Evolutionary conservation across 148 eudicot genomes (phyloP).

Genomic region (Cornus suecica): DNA sequence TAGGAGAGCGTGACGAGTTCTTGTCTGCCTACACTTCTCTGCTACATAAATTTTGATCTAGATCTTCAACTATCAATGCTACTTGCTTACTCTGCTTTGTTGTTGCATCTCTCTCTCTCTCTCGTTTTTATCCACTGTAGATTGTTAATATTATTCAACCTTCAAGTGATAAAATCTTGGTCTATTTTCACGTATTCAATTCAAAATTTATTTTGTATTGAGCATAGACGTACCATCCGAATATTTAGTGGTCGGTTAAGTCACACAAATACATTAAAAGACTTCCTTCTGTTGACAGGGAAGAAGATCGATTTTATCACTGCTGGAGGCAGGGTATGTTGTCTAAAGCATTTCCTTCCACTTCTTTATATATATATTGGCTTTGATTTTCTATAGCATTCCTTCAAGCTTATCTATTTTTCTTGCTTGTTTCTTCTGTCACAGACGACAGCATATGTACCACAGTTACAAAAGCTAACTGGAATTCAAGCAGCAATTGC

Average conservation of each 20-base stretch:
- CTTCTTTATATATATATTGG: background rate
- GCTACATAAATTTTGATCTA: background rate
- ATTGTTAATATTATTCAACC: background rate
- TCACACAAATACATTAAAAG: background rate
- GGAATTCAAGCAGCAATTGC: slow-evolving; percentile 62
- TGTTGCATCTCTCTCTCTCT: background rate
- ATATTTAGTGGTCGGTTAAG: slow-evolving; percentile 9
- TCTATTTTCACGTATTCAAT: background rate
- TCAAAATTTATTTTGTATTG: background rate
- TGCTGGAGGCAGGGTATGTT: slow-evolving; percentile 90
- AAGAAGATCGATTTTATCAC: slow-evolving; percentile 75
- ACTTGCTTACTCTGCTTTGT: background rate
- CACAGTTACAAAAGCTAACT: slow-evolving; percentile 74
- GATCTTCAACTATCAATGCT: background rate
- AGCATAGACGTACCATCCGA: background rate
- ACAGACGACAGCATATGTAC: slow-evolving; percentile 94
- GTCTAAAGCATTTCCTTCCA: background rate
- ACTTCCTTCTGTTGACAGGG: slow-evolving; percentile 47
- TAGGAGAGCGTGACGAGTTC: background rate
- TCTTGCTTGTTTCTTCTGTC: slow-evolving; percentile 10
- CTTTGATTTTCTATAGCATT: background rate
- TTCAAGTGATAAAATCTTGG: background rate
- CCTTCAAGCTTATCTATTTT: background rate
- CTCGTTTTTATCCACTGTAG: background rate
- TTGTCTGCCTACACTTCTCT: background rate